Conservation (phyloP, 2,329 filamentous ascomycete genomes). For the Sclerotinia sclerotiorum region DNA sequence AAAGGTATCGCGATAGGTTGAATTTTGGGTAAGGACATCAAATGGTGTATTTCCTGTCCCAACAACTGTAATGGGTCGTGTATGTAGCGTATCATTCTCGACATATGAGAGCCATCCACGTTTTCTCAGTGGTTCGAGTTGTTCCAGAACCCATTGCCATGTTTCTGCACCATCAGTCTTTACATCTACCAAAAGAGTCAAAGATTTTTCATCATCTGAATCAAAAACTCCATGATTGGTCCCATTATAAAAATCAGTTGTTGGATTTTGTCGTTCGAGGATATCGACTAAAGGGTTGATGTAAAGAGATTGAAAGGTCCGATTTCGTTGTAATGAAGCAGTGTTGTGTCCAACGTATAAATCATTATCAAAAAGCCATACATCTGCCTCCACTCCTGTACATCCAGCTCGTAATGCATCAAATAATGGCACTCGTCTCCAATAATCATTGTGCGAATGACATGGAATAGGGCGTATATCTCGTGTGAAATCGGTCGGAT, state of each 20-base stretch:
- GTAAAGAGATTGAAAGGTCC: conserved; percentile 63
- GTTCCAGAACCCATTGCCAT: conserved; percentile 53
- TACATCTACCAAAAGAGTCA: conserved; percentile 67
- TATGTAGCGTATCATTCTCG: conserved; percentile 50
- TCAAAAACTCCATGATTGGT: conserved; percentile 57
- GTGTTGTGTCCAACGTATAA: conserved; percentile 65
- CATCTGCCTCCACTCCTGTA: conserved; percentile 66
- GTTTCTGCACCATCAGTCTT: conserved; percentile 58
- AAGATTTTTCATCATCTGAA: conserved; percentile 50
- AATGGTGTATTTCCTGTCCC: conserved; percentile 66
- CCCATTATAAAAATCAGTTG: conserved; percentile 47
- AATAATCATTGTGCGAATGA: conserved; percentile 73
- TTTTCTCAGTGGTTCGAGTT: conserved; percentile 59
- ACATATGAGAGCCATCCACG: conserved; percentile 57
- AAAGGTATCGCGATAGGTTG: conserved; percentile 60
- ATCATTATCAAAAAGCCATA: conserved; percentile 59
- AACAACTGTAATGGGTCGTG: conserved; percentile 65
- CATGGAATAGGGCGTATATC: conserved; percentile 56
- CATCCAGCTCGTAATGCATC: conserved; percentile 61
- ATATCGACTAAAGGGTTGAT: conserved; percentile 62
- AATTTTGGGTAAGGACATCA: conserved; percentile 52
- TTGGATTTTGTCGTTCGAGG: conserved; percentile 53
- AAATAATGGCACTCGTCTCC: conserved; percentile 61
- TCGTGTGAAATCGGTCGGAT: conserved; percentile 53
- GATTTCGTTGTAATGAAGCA: conserved; percentile 52